phyloP scores from a whole-genome alignment of 495 filamentous ascomycete species.

The Aspergillus asperescens region DNA sequence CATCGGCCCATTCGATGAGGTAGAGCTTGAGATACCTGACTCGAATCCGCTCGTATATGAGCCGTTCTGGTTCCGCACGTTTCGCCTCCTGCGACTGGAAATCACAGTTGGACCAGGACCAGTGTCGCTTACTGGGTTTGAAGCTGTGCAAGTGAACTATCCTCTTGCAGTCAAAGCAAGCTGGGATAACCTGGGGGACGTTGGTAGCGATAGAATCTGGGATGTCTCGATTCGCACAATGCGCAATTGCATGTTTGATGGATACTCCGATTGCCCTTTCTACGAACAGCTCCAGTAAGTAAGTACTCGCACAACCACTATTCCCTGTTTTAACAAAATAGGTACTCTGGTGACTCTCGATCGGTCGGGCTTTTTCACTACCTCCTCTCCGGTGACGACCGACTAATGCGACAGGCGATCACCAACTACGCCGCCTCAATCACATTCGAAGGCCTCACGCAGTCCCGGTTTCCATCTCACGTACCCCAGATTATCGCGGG shows the following conservation, averaged over 20 bases:
- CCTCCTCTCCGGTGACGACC: slow-evolving; percentile 34
- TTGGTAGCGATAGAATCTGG: slow-evolving; percentile 25
- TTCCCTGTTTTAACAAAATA: background rate
- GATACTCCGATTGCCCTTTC: slow-evolving; percentile 38
- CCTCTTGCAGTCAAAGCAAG: slow-evolving; percentile 29
- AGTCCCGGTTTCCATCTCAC: slow-evolving; percentile 35
- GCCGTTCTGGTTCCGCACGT: slow-evolving; percentile 41
- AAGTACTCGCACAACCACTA: too few species aligned
- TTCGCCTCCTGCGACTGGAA: slow-evolving; percentile 29
- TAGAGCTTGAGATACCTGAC: slow-evolving; percentile 14
- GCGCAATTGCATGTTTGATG: slow-evolving; percentile 38
- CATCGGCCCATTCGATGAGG: slow-evolving; percentile 33
- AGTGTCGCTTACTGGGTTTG: background rate
- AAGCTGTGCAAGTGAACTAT: slow-evolving; percentile 30
- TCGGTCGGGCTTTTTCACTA: slow-evolving; percentile 35
- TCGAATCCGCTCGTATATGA: slow-evolving; percentile 20
- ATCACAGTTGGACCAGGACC: slow-evolving; percentile 13
- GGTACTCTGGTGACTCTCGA: slow-evolving; percentile 30
- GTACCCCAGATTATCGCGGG: slow-evolving; percentile 31
- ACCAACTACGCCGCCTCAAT: slow-evolving; percentile 32
- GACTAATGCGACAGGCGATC: slow-evolving; percentile 34
- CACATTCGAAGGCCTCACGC: slow-evolving; percentile 28
- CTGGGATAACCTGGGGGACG: slow-evolving; percentile 19
- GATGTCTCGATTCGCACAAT: slow-evolving; percentile 30
- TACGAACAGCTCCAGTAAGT: slow-evolving; percentile 40